Conservation (phyloP, 1,284 basidiomycete species). For the Trichosporon sp. region DNA sequence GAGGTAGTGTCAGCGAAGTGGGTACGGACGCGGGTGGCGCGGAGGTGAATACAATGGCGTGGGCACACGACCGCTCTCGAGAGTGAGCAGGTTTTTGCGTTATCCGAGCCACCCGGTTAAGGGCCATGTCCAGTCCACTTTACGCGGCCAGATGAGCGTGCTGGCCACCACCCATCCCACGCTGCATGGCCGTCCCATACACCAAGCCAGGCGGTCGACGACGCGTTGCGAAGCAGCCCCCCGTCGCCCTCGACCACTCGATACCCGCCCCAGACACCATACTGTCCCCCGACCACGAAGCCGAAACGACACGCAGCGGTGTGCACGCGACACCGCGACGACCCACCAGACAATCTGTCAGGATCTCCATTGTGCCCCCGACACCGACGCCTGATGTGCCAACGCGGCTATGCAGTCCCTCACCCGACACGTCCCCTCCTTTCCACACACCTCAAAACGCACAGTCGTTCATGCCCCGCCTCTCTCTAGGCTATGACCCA, state of each 20-base stretch:
- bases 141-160: not conserved
- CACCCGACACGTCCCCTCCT: not conserved
- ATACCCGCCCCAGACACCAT: not conserved
- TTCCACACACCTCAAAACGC: not conserved
- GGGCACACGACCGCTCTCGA: not conserved
- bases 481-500: slow-evolving; percentile 17
- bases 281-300: not conserved
- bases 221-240: not conserved
- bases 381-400: not conserved
- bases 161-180: slow-evolving; percentile 4
- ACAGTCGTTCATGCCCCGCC: not conserved
- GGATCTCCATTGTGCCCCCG: slow-evolving; percentile 2
- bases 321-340: not conserved
- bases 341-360: not conserved
- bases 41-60: not conserved
- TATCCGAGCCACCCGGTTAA: not conserved
- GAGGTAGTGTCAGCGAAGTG: not conserved
- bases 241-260: not conserved
- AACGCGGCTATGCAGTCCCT: not conserved
- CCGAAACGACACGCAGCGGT: not conserved
- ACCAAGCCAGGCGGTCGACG: not conserved
- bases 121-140: not conserved
- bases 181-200: slow-evolving; percentile 1
- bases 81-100: not conserved
- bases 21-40: not conserved